phyloP scores from a whole-genome alignment of 306 rosid species.

The Castanea sativa region DNA sequence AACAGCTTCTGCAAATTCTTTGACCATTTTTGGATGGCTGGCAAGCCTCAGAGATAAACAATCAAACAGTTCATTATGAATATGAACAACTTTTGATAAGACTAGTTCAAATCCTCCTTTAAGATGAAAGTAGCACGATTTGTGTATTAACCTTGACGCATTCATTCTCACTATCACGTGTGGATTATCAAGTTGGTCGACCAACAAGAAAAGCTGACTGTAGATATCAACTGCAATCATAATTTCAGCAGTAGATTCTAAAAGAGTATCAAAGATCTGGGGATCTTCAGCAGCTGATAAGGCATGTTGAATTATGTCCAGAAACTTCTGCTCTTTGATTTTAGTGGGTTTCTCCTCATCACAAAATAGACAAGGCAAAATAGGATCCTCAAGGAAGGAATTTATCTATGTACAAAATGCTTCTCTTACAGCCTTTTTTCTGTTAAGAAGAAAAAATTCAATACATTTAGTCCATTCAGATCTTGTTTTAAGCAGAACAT shows the following conservation, averaged over 20 bases:
- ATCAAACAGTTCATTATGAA: constrained; percentile 71
- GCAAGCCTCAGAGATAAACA: constrained; percentile 64
- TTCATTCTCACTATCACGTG: constrained; percentile 65
- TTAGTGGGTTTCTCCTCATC: constrained; percentile 37
- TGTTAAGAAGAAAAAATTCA: constrained; percentile 53
- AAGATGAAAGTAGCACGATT: constrained; percentile 64
- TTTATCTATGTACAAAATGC: constrained; percentile 39
- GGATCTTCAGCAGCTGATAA: constrained; percentile 50
- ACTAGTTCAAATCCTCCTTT: constrained; percentile 64
- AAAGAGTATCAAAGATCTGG: constrained; percentile 57
- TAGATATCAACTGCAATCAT: constrained; percentile 68
- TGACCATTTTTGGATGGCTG: constrained; percentile 62
- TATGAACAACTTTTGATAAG: constrained; percentile 65
- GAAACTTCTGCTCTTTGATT: constrained; percentile 57
- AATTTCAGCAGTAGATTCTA: constrained; percentile 75
- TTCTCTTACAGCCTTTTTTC: constrained; percentile 46
- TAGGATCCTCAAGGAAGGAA: constrained; percentile 57
- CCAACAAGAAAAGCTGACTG: constrained; percentile 65
- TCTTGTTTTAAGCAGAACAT: constrained; percentile 46
- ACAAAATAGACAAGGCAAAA: constrained; percentile 50
- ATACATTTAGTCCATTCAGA: constrained; percentile 64
- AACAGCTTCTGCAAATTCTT: constrained; percentile 87
- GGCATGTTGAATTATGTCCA: constrained; percentile 60
- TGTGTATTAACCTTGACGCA: constrained; percentile 81
- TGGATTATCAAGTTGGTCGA: constrained; percentile 79